These are phyloP conservation scores for Pyrenopolyporus hunteri DNA, from an alignment of 495 filamentous ascomycete species.

Conservation along the genomic window DNA sequence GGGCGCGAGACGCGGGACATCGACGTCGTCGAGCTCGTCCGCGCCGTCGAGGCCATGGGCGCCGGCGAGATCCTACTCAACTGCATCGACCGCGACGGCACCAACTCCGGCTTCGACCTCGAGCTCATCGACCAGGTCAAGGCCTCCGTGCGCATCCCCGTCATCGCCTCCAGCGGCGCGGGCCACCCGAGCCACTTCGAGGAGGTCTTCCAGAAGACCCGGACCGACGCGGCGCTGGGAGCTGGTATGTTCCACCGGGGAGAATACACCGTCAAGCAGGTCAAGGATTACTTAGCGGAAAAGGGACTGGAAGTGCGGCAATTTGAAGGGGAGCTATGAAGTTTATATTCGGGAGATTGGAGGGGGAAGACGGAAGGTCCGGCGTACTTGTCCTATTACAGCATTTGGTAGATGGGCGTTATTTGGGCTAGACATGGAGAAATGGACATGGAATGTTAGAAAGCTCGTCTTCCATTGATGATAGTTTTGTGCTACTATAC, in stretches of 20 bases:
- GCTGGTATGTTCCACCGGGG: conserved; percentile 97
- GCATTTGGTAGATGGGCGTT: conserved; percentile 27
- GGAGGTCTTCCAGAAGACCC: conserved; percentile 86
- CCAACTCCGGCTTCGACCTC: conserved; percentile 92
- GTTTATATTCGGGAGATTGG: background rate
- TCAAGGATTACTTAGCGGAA: conserved; percentile 81
- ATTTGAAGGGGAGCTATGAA: conserved; percentile 63
- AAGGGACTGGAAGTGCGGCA: conserved; percentile 76
- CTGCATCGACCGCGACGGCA: conserved; percentile 96
- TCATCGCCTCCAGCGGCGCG: conserved; percentile 94
- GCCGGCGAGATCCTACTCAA: conserved; percentile 92
- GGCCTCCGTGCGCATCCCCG: conserved; percentile 80
- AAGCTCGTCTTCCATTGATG: conserved; percentile 35
- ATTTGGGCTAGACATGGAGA: conserved; percentile 12
- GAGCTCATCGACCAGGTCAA: conserved; percentile 92
- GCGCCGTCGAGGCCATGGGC: conserved; percentile 95
- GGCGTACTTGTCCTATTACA: conserved; percentile 20
- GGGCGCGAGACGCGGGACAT: conserved; percentile 89
- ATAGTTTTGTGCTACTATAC: conserved; percentile 27
- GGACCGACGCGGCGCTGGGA: conserved; percentile 89
- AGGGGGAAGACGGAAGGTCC: conserved; percentile 5
- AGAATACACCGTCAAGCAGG: conserved; percentile 92
- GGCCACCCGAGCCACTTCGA: conserved; percentile 88
- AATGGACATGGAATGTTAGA: conserved; percentile 20
- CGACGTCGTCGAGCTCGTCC: conserved; percentile 84